Percentiles rank a stretch among this genome's conserved stretches.
phyloP scores from a whole-genome alignment of 306 rosid genomes.

The Hippophae rhamnoides region DNA sequence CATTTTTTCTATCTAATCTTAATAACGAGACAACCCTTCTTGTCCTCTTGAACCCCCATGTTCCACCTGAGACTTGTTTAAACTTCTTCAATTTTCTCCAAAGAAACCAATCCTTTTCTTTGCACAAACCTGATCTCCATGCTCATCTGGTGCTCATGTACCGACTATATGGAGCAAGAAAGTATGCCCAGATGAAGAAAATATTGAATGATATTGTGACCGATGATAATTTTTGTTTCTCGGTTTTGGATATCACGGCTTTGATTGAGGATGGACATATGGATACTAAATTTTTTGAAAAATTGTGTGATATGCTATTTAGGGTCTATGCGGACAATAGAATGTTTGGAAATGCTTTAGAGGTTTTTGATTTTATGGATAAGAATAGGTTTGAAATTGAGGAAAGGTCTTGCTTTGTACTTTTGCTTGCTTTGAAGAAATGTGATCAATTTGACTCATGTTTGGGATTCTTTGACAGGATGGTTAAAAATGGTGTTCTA shows the following conservation, averaged over 20 bases:
- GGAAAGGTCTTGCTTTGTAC: conserved; percentile 70
- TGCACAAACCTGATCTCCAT: conserved; percentile 44
- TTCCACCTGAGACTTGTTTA: conserved; percentile 29
- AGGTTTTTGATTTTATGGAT: conserved; percentile 41
- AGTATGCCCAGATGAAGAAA: conserved; percentile 39
- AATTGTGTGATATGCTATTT: conserved; percentile 64
- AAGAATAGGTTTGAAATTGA: conserved; percentile 41
- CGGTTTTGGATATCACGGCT: conserved; percentile 20
- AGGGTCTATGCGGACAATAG: conserved; percentile 47
- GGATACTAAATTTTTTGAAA: conserved; percentile 29
- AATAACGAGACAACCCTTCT: conserved; percentile 35
- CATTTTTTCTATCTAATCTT: conserved; percentile 35
- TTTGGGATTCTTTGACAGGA: conserved; percentile 37
- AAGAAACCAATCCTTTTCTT: conserved; percentile 13
- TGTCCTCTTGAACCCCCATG: conserved; percentile 49
- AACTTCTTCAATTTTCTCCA: conserved; percentile 49
- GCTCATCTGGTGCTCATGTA: conserved; percentile 40
- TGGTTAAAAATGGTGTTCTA: conserved; percentile 44
- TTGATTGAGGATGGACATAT: conserved; percentile 25
- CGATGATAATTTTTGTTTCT: conserved; percentile 9
- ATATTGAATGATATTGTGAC: conserved; percentile 35
- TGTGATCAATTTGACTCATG: conserved; percentile 30
- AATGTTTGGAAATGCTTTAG: conserved; percentile 50
- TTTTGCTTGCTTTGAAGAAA: conserved; percentile 57
- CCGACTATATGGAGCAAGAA: conserved; percentile 38